phyloP scores from a whole-genome alignment of 2,329 filamentous ascomycete genomes.

The Apiospora hydei region DNA sequence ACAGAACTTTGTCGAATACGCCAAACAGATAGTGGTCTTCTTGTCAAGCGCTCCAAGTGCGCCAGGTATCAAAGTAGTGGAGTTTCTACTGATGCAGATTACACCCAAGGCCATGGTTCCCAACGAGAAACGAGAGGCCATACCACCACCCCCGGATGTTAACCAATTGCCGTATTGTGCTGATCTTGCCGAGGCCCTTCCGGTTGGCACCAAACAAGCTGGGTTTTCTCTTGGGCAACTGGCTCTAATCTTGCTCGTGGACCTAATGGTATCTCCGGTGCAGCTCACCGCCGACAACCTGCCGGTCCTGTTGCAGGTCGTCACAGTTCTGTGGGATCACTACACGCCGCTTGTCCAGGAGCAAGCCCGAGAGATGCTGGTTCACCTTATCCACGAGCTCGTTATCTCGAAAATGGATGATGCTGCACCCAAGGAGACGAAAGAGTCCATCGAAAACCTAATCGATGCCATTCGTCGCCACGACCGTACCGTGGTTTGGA shows the following conservation, averaged over 20 bases:
- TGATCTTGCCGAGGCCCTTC: slow-evolving; percentile 79
- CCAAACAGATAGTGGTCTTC: slow-evolving; percentile 98
- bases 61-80: slow-evolving; percentile 87
- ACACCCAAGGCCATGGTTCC: slow-evolving; percentile 97
- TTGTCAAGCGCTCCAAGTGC: slow-evolving; percentile 79
- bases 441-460: slow-evolving; percentile 82
- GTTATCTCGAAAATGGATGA: slow-evolving; percentile 83
- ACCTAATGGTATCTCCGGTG: slow-evolving; percentile 93
- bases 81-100: slow-evolving; percentile 91
- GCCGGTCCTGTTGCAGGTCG: slow-evolving; percentile 86
- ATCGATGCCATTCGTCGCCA: slow-evolving; percentile 87
- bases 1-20: slow-evolving; percentile 97
- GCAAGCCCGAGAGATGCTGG: slow-evolving; percentile 95
- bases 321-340: slow-evolving; percentile 96
- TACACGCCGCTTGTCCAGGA: slow-evolving; percentile 95
- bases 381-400: slow-evolving; percentile 95
- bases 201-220: slow-evolving; percentile 88
- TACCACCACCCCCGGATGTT: slow-evolving; percentile 76
- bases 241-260: slow-evolving; percentile 90
- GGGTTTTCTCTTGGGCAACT: slow-evolving; percentile 93
- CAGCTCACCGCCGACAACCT: slow-evolving; percentile 81
- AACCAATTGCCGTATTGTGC: slow-evolving; percentile 86
- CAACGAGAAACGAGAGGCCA: slow-evolving; percentile 76
- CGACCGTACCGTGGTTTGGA: slow-evolving; percentile 87
- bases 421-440: slow-evolving; percentile 65